Base-by-base conservation (phyloP, 768 basidiomycete species). In the Pholiota microspora region DNA sequence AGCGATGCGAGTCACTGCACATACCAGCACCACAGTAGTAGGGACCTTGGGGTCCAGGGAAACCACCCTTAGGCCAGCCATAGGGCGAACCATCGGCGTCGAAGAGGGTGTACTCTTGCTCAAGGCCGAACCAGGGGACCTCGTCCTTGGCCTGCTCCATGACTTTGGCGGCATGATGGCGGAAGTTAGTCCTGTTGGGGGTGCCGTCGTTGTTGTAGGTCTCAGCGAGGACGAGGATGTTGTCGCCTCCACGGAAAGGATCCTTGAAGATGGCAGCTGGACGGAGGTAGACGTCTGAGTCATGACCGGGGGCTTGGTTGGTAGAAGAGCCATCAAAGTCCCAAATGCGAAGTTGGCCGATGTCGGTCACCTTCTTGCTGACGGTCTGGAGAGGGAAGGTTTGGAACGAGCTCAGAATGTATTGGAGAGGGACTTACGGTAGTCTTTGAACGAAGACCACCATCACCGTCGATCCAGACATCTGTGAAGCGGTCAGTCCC, bases 191-290 rank as follows among this genome's bases (percentile, higher is more conserved):
- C 72, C 81, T 83, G 81, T 98, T 98, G 54, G 96, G 95, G 31
- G 94, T 97, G 57, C 97, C 97, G 62, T 99, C 97, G 76, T 85
- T 97, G 86, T 97, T 97, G 85, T 96, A 98, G 67, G 90, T 93
- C 73, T 94, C 94, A 47, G 94, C 94, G 45, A 98, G 88, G 63
- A 98, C 94, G 56, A 98, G 83, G 66, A 98, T 97, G 79, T 97
- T 98, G 79, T 94, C 88, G 53, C 96, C 96, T 47, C 94, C 92
- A 59, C 97, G 94, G 94, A 98, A 99, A 51, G 97, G 97, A 69
- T 99, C 97, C 66, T 90, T 94, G 88, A 97, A 99, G 77, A 94
- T 94, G 64, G 95, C 86, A 54, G 85, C 93, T 45, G 97, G 97
- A 62, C 95, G 92, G 65, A 99, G 94, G 76, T 94, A 96, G 76